phyloP scores from a whole-genome alignment of 2,329 filamentous ascomycete species.

The Fusarium acutatum region DNA sequence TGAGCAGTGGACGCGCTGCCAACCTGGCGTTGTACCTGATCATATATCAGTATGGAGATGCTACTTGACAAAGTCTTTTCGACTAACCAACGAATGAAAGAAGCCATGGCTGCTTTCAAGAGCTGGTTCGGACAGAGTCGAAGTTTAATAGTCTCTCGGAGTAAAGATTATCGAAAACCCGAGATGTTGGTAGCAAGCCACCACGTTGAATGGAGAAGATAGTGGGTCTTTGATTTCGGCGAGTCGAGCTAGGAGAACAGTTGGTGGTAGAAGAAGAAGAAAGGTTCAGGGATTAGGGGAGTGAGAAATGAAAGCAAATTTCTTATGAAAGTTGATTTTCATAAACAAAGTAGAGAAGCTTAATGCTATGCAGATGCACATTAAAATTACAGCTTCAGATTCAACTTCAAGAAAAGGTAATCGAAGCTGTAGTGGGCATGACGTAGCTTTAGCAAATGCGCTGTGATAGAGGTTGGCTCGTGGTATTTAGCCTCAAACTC shows the following conservation, averaged over 20 bases:
- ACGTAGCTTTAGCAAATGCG: constrained; percentile 23
- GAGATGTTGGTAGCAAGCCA: constrained; percentile 28
- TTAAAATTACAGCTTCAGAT: constrained; percentile 12
- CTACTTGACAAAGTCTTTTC: not conserved
- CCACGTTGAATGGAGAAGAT: constrained; percentile 18
- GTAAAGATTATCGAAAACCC: constrained; percentile 6
- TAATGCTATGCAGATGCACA: not conserved
- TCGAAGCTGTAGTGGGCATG: constrained; percentile 22
- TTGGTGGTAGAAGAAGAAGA: constrained; percentile 12
- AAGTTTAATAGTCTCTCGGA: constrained; percentile 25
- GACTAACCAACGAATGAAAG: constrained; percentile 46
- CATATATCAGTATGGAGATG: constrained; percentile 20
- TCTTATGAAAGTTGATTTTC: not conserved
- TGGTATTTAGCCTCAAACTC: constrained; percentile 8
- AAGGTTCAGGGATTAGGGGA: constrained; percentile 6
- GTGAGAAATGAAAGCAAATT: not conserved
- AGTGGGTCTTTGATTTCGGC: constrained; percentile 22
- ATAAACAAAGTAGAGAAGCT: not conserved
- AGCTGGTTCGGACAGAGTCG: not conserved
- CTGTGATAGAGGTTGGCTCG: constrained; percentile 27
- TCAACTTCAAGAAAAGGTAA: not conserved
- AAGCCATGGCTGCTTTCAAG: constrained; percentile 32
- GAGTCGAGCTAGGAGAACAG: not conserved
- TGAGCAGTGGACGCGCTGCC: constrained; percentile 83
- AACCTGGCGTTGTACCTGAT: constrained; percentile 86